phyloP scores from a whole-genome alignment of 176 grass and related monocot species.

The Zea mays region Zm-B73-REFERENCE-NAM-5.0 NC_050102.1:184528001-184528500 shows the following conservation, averaged over 20 bases:
- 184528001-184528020: neutral
- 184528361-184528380: neutral
- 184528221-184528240: neutral
- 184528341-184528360: neutral
- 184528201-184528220: neutral
- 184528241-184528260: neutral
- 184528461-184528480: neutral
- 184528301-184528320: constrained; percentile 1
- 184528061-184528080: neutral
- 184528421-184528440: constrained; percentile 5
- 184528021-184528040: neutral
- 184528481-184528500: neutral
- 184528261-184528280: neutral
- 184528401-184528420: constrained; percentile 1
- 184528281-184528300: neutral
- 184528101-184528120: neutral
- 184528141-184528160: constrained; percentile 4
- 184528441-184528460: neutral
- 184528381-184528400: neutral
- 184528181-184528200: neutral
- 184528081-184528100: neutral
- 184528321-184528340: neutral
- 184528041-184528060: neutral
- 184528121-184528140: neutral
- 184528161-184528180: too few species aligned